Percentiles rank a stretch among this genome's conserved stretches.
Conservation (phyloP, 2,329 filamentous ascomycete species). For the Talaromyces funiculosus region DNA sequence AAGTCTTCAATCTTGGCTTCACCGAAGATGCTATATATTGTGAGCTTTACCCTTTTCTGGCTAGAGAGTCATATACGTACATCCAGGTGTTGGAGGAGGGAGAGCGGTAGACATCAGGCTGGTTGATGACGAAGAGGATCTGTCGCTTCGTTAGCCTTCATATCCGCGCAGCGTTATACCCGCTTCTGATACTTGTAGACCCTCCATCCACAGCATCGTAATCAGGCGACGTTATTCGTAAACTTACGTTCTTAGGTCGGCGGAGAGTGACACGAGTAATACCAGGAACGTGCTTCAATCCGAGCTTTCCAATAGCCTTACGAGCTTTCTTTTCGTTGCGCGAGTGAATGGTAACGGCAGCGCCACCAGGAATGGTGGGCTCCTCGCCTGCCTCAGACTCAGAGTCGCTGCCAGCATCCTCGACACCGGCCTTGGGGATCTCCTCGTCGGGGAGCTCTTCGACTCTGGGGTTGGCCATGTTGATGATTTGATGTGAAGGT, state of each 20-base stretch:
- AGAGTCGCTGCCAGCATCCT: conserved; percentile 54
- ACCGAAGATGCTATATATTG: conserved; percentile 75
- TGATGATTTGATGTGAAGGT: conserved; percentile 12
- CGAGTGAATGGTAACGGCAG: conserved; percentile 86
- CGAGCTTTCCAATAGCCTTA: conserved; percentile 98
- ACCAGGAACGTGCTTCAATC: conserved; percentile 90
- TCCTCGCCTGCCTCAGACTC: conserved; percentile 52
- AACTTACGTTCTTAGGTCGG: conserved; percentile 93
- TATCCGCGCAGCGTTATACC: neutral
- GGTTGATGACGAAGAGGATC: conserved; percentile 99
- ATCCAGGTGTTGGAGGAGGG: conserved; percentile 99
- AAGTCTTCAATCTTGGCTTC: conserved; percentile 99
- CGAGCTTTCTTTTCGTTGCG: conserved; percentile 99
- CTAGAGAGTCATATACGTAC: conserved; percentile 56
- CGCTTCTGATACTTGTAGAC: neutral
- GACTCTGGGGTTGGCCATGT: conserved; percentile 97
- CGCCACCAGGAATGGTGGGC: conserved; percentile 70
- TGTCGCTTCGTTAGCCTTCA: conserved; percentile 34
- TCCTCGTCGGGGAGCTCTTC: conserved; percentile 92
- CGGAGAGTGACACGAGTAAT: conserved; percentile 98
- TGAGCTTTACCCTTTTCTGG: neutral
- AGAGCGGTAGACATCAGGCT: conserved; percentile 99
- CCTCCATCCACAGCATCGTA: neutral
- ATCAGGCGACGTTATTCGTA: conserved; percentile 12
- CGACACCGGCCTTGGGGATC: conserved; percentile 76